Evolutionary conservation across 169 alveolate genomes (phyloP).

Genomic region (Nephromyces sp.): DNA sequence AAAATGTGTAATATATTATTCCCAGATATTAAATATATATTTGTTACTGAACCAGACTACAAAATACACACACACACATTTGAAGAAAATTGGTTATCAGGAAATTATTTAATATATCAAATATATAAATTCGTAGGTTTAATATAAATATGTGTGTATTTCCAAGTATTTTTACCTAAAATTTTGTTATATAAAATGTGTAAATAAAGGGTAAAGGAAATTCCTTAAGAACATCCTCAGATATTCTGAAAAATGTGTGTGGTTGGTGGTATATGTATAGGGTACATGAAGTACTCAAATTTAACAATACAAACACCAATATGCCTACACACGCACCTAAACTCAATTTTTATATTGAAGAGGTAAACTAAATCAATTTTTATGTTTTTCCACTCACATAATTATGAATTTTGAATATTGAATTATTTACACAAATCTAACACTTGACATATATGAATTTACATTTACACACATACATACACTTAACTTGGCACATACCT

Average conservation of each 20-base stretch:
- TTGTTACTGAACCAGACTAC: not conserved
- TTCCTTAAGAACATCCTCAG: not conserved
- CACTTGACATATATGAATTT: too few relatives aligned
- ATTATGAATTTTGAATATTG: too few relatives aligned
- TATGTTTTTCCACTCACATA: too few relatives aligned
- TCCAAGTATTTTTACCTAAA: not conserved
- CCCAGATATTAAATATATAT: not conserved
- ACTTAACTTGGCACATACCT: too few relatives aligned
- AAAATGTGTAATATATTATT: not conserved
- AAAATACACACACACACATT: not conserved
- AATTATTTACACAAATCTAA: too few relatives aligned
- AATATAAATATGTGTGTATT: too few relatives aligned
- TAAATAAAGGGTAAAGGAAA: not conserved
- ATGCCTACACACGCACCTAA: not conserved
- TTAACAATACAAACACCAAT: not conserved
- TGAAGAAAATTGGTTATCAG: not conserved
- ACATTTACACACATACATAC: too few relatives aligned
- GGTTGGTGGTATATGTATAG: not conserved
- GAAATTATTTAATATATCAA: not conserved
- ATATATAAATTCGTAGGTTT: not conserved
- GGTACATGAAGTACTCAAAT: not conserved
- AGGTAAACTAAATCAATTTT: too few relatives aligned
- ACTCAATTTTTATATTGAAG: not conserved
- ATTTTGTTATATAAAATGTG: not conserved
- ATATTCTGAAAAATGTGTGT: not conserved